Percentiles rank a stretch among this genome's conserved stretches.
Conservation (phyloP, 1,139 yeast genomes). For the Pichia sp. region DNA sequence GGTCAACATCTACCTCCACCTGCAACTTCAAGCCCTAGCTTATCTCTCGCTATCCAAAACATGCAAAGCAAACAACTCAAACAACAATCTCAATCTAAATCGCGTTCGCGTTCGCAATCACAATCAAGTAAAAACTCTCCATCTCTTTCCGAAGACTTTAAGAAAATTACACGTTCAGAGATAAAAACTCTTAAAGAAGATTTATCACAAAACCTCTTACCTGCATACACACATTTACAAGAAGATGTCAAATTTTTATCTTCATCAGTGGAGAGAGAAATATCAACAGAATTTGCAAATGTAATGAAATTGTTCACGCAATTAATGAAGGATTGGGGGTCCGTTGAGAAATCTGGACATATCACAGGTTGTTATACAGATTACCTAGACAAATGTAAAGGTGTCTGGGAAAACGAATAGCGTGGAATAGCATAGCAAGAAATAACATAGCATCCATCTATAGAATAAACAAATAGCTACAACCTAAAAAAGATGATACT, state of each 20-base stretch:
- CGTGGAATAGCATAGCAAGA: background rate
- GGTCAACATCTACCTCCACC: too few relatives aligned
- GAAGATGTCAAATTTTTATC: slow-evolving; percentile 25
- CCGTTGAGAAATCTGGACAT: slow-evolving; percentile 19
- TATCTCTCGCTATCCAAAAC: slow-evolving; percentile 8
- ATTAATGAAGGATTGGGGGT: slow-evolving; percentile 20
- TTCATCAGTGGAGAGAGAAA: slow-evolving; percentile 19
- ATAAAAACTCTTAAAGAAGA: background rate
- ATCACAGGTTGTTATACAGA: too few relatives aligned
- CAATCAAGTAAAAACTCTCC: background rate
- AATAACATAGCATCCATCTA: background rate
- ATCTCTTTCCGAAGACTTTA: background rate
- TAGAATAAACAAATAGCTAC: background rate
- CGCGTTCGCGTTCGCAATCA: background rate
- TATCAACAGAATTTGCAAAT: slow-evolving; percentile 11
- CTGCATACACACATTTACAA: slow-evolving; percentile 22
- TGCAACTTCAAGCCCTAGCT: background rate
- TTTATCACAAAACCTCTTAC: slow-evolving; percentile 20
- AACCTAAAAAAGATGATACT: background rate
- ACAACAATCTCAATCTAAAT: slow-evolving; percentile 13
- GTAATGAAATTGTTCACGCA: slow-evolving; percentile 12
- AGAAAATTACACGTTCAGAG: background rate
- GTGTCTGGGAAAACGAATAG: slow-evolving; percentile 18
- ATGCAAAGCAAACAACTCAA: background rate
- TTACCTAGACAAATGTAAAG: slow-evolving; percentile 16